Percentiles rank a stretch among this genome's conserved stretches.
phyloP scores from a whole-genome alignment of 2,329 filamentous ascomycete species.

The Trichophyton simii region DNA sequence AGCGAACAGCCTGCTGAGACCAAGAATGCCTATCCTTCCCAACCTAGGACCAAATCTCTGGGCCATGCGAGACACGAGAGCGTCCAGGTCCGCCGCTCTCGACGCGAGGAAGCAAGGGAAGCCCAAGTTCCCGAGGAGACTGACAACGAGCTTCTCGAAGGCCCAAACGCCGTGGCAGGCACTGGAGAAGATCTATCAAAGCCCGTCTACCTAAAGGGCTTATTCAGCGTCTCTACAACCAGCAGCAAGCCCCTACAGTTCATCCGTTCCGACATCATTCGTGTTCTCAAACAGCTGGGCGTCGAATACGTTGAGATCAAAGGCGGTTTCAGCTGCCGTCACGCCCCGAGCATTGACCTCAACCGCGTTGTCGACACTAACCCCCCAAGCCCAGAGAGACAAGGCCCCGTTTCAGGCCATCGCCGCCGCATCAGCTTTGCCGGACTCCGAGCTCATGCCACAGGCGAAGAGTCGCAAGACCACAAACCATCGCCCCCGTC shows the following conservation, averaged over 20 bases:
- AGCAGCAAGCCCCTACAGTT: conserved; percentile 77
- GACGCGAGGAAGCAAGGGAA: conserved; percentile 57
- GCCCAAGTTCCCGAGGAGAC: conserved; percentile 84
- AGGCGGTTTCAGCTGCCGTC: conserved; percentile 81
- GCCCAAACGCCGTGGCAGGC: conserved; percentile 34
- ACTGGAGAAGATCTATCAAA: conserved; percentile 64
- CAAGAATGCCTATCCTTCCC: conserved; percentile 45
- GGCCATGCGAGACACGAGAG: conserved; percentile 83
- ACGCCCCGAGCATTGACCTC: conserved; percentile 78
- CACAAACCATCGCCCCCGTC: conserved; percentile 37
- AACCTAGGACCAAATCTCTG: conserved; percentile 71
- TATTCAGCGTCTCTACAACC: conserved; percentile 95
- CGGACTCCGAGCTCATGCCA: conserved; percentile 53
- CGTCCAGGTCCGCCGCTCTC: conserved; percentile 71
- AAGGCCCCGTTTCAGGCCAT: conserved; percentile 44
- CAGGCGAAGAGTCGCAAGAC: conserved; percentile 58
- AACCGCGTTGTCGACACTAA: conserved; percentile 55
- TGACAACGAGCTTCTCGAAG: conserved; percentile 53
- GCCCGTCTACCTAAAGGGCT: conserved; percentile 86
- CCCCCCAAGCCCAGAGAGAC: conserved; percentile 45
- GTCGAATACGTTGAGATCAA: conserved; percentile 90
- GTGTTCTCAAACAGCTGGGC: conserved; percentile 73
- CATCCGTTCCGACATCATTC: conserved; percentile 80
- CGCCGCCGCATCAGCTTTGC: conserved; percentile 75
- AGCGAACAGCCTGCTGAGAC: conserved; percentile 42